phyloP scores from a whole-genome alignment of 2,329 filamentous ascomycete genomes.

The Neofusicoccum sp. region DNA sequence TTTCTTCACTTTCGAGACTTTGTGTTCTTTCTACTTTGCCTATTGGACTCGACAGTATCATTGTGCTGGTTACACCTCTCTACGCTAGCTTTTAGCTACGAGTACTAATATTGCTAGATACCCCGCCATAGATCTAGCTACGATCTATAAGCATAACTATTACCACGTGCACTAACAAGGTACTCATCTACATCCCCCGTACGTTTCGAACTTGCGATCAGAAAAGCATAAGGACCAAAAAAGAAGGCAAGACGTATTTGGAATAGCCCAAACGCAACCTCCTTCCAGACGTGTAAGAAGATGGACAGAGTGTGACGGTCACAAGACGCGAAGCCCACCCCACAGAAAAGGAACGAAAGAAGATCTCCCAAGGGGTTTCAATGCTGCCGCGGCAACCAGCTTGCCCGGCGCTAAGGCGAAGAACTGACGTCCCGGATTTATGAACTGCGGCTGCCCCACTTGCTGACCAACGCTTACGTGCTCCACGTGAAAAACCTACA shows the following conservation, averaged over 20 bases:
- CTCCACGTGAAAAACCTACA: too few species aligned
- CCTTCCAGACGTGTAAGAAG: conserved; percentile 1
- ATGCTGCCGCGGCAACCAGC: too few species aligned
- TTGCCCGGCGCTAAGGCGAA: too few species aligned
- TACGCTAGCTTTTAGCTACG: background rate
- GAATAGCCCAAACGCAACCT: conserved; percentile 1
- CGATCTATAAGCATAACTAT: background rate
- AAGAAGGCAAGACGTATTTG: background rate
- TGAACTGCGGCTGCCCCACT: too few species aligned
- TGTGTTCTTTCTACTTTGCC: background rate
- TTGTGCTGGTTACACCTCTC: background rate
- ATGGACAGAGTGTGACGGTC: background rate
- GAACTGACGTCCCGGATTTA: too few species aligned
- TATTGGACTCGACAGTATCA: background rate
- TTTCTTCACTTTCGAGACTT: background rate
- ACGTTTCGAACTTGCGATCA: background rate
- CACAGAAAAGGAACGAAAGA: background rate
- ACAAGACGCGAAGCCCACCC: background rate
- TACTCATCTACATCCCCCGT: too few species aligned
- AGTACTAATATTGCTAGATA: background rate
- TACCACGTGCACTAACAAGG: too few species aligned
- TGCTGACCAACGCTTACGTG: too few species aligned
- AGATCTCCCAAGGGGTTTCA: too few species aligned
- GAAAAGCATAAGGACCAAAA: background rate
- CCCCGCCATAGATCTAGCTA: background rate